Evolutionary conservation across 768 basidiomycete genomes (phyloP), one percentile per base, ranked within the genome.

Genomic region (Crepidotus variabilis): DNA sequence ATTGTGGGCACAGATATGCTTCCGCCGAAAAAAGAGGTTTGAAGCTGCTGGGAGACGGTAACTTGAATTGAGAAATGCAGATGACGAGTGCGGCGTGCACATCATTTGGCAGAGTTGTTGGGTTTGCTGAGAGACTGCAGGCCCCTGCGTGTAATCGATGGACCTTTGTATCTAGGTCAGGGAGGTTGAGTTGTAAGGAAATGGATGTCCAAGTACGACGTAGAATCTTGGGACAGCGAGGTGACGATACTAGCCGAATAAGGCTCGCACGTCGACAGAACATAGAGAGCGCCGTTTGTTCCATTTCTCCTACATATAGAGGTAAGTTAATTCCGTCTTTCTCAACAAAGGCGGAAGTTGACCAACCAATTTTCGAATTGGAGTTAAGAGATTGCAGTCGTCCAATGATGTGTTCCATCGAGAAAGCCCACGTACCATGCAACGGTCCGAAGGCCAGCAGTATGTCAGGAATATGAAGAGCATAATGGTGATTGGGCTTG

Each of bases 361-460:
- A 49, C 36, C 5, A 20, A 61, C 60, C 59, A 22, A 59, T 43
- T 33, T 57, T 59, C 9, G 34, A 50, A 21, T 65, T 65, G 6
- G 61, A 62, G n/a, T 55, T 54, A 18, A 59, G 32, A 20, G 51
- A 52, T 24, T 64, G 61, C 2, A 64, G 36, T 2, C 33, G 22
- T 0, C 60, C 55, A 11, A 60, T 64, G 1, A 58, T n/a, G 5
- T 49, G 22, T 47, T 67, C 60, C 16, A 60, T 61, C 1, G 50
- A 32, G 48, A 63, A 65, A 0, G 52, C 34, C 61, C 62, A 63
- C 57, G 57, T 61, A 0, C 62, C 55, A 33, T 61, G 54, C 21
- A 56, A 20, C 0, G 55, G 55, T 34, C 56, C 61, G 80, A 82
- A 58, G 71, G 76, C 23, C 77, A 73, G 73, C 75, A 82, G 63